Percentiles rank a stretch among this genome's conserved stretches.
phyloP scores from a whole-genome alignment of 2,329 filamentous ascomycete genomes.

The Colletotrichum chlorophyti region DNA sequence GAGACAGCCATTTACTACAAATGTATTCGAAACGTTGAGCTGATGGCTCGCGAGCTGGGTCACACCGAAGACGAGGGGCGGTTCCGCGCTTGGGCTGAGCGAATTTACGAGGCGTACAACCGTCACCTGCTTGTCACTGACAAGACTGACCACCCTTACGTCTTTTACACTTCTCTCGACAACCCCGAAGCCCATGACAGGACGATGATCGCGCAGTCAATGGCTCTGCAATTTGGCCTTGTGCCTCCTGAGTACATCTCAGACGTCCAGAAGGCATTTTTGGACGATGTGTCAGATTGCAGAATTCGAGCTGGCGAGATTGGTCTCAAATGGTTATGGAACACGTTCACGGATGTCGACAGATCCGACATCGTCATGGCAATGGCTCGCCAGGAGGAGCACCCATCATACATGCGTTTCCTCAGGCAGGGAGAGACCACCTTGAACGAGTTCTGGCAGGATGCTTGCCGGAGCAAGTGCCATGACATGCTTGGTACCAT shows the following conservation, averaged over 20 bases:
- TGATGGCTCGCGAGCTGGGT: constrained; percentile 43
- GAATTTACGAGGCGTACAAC: constrained; percentile 42
- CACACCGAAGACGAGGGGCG: constrained; percentile 32
- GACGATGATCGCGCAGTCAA: constrained; percentile 46
- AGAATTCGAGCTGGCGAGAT: constrained; percentile 49
- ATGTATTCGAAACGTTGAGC: constrained; percentile 42
- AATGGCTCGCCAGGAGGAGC: constrained; percentile 54
- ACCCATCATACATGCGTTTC: constrained; percentile 56
- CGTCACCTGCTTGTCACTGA: constrained; percentile 40
- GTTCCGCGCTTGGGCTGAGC: constrained; percentile 36
- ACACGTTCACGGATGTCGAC: constrained; percentile 46
- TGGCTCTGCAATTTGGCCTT: constrained; percentile 36
- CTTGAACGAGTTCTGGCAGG: constrained; percentile 51
- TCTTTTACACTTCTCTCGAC: constrained; percentile 47
- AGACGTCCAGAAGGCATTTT: constrained; percentile 32
- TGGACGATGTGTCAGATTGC: constrained; percentile 34
- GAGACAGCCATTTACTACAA: constrained; percentile 51
- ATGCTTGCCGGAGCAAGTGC: constrained; percentile 49
- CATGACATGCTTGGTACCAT: constrained; percentile 57
- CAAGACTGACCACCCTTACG: constrained; percentile 38
- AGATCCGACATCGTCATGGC: constrained; percentile 47
- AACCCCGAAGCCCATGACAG: constrained; percentile 38
- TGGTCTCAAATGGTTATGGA: constrained; percentile 48
- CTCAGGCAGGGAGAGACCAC: constrained; percentile 51
- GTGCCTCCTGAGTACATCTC: constrained; percentile 31